Conservation (phyloP, 345 rosid genomes). For the Eucalyptus cloeziana region DNA sequence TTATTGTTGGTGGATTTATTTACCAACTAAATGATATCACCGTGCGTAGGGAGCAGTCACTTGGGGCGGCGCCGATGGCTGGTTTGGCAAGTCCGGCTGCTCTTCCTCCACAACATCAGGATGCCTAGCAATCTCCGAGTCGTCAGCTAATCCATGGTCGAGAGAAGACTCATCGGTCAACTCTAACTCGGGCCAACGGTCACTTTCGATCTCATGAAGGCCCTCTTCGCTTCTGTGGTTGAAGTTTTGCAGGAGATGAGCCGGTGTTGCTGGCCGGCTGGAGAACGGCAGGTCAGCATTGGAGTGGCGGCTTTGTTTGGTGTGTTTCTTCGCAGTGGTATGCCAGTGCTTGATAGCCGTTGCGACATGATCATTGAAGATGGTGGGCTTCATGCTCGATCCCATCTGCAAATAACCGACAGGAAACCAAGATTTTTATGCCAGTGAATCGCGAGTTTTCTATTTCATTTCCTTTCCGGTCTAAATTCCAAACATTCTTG, state of each 20-base stretch:
- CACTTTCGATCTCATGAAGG: conserved; percentile 13
- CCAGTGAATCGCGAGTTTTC: not conserved
- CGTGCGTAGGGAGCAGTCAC: not conserved
- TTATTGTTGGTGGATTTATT: not conserved
- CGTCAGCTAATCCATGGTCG: not conserved
- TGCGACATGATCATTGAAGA: conserved; percentile 73
- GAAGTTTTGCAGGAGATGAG: conserved; percentile 43
- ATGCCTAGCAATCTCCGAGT: not conserved
- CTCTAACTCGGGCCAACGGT: conserved; percentile 46
- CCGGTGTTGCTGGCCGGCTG: conserved; percentile 70
- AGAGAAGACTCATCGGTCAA: not conserved
- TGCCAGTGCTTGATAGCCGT: conserved; percentile 68
- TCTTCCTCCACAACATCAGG: not conserved
- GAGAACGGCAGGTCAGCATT: conserved; percentile 22
- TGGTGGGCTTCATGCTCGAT: conserved; percentile 64
- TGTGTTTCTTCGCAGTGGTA: conserved; percentile 43
- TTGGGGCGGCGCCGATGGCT: not conserved
- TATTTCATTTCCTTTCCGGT: not conserved
- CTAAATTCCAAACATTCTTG: not conserved
- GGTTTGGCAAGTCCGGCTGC: not conserved
- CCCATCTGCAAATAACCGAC: conserved; percentile 58
- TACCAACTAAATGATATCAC: not conserved
- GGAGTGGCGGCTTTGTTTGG: conserved; percentile 47
- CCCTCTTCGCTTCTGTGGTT: conserved; percentile 30
- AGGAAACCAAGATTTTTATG: not conserved